These are phyloP conservation scores for Eucalyptus curtisii DNA, from an alignment of 345 rosid species.

Conservation along the genomic window DNA sequence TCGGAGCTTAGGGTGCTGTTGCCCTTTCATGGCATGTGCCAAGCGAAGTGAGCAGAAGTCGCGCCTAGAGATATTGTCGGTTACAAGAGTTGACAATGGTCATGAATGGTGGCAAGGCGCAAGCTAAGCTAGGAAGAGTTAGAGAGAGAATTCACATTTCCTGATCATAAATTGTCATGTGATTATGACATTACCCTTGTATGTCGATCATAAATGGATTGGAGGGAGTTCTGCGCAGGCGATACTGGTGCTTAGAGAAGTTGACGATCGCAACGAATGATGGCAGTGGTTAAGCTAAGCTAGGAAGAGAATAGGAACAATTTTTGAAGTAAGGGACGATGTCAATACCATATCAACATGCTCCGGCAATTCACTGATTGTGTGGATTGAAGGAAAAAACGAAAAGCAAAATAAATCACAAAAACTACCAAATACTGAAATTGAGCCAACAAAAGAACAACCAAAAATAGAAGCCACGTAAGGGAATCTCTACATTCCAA, in stretches of 20 bases:
- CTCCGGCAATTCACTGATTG: neutral
- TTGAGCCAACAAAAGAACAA: neutral
- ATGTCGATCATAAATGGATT: neutral
- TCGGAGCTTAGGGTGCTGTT: neutral
- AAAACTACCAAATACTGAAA: neutral
- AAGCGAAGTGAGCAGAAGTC: neutral
- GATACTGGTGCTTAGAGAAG: neutral
- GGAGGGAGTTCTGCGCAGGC: neutral
- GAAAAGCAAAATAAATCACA: neutral
- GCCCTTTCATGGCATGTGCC: neutral
- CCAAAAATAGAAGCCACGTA: neutral
- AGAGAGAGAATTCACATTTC: neutral
- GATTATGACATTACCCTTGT: neutral
- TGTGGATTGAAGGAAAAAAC: neutral
- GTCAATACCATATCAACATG: neutral
- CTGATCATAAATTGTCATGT: neutral
- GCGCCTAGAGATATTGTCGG: neutral
- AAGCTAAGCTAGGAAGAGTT: neutral
- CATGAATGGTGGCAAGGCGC: neutral
- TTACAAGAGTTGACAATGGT: neutral
- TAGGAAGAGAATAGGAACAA: neutral
- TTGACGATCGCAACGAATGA: neutral
- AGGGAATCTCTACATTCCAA: neutral
- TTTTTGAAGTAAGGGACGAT: neutral
- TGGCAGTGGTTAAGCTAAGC: neutral